Evolutionary conservation across 768 basidiomycete genomes (phyloP).

Genomic region (Fomitopsis serialis): DNA sequence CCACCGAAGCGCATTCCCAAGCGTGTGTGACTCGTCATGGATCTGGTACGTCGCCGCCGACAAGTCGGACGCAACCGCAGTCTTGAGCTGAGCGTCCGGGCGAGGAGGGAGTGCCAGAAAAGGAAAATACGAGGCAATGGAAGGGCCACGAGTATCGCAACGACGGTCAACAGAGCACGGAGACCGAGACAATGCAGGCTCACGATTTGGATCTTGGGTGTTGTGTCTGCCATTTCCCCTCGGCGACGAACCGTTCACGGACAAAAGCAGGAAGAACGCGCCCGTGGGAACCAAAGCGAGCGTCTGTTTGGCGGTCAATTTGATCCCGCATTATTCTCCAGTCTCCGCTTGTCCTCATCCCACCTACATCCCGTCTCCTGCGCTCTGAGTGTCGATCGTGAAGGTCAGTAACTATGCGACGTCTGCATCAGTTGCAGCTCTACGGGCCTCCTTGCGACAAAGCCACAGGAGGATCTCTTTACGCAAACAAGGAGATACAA

Average conservation of each 20-base stretch:
- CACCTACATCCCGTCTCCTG: too few species aligned
- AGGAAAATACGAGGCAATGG: neutral
- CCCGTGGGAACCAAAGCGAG: neutral
- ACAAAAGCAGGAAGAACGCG: slow-evolving; percentile 5
- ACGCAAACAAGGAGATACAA: neutral
- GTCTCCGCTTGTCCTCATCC: too few species aligned
- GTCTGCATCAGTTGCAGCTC: too few species aligned
- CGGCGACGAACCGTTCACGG: neutral
- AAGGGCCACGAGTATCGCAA: neutral
- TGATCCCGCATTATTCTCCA: neutral
- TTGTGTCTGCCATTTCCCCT: slow-evolving; percentile 11
- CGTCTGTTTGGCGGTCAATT: neutral
- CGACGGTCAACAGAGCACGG: neutral
- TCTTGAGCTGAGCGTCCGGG: slow-evolving; percentile 60
- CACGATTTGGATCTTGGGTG: slow-evolving; percentile 21
- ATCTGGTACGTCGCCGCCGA: slow-evolving; percentile 91
- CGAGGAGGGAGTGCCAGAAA: neutral
- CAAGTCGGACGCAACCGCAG: slow-evolving; percentile 65
- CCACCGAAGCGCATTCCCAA: slow-evolving; percentile 93
- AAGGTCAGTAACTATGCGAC: too few species aligned
- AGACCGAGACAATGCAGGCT: neutral
- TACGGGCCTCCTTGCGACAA: too few species aligned
- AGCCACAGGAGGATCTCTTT: neutral
- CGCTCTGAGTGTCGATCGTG: neutral
- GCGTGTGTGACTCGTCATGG: slow-evolving; percentile 90